phyloP scores from a whole-genome alignment of 768 basidiomycete genomes.

The Tylopilus subfusipes region DNA sequence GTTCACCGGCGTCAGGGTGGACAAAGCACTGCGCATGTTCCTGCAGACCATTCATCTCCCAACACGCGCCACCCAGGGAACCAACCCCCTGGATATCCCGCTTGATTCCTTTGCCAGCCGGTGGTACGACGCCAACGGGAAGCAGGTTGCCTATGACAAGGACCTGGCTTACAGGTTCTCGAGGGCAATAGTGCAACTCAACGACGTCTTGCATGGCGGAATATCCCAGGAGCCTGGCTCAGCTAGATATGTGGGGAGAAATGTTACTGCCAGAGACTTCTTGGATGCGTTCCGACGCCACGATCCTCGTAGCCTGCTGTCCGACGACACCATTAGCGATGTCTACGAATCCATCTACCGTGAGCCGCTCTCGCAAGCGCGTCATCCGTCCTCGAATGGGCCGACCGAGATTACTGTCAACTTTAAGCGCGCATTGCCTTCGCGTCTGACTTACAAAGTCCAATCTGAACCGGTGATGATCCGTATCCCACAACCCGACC shows the following conservation, averaged over 20 bases:
- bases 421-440: constrained; percentile 71
- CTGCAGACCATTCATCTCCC: constrained; percentile 77
- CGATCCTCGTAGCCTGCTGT: constrained; percentile 66
- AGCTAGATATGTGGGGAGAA: constrained; percentile 50
- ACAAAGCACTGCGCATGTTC: constrained; percentile 87
- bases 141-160: constrained; percentile 74
- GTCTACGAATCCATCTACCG: constrained; percentile 75
- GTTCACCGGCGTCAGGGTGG: constrained; percentile 77
- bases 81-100: constrained; percentile 48
- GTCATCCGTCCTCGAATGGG: constrained; percentile 39
- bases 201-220: constrained; percentile 80
- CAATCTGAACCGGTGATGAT: constrained; percentile 88
- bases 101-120: constrained; percentile 81
- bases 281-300: constrained; percentile 76
- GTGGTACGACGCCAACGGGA: constrained; percentile 88
- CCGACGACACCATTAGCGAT: constrained; percentile 71
- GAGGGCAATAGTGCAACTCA: constrained; percentile 80
- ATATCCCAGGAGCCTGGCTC: constrained; percentile 59
- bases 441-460: constrained; percentile 78
- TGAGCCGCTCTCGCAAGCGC: constrained; percentile 71
- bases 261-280: constrained; percentile 75
- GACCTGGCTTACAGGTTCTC: constrained; percentile 76
- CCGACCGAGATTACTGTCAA: constrained; percentile 55
- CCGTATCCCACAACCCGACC: constrained; percentile 80
- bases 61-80: constrained; percentile 33